Base-by-base conservation (phyloP, 495 filamentous ascomycete species). In the Aspergillus nidulans region DNA sequence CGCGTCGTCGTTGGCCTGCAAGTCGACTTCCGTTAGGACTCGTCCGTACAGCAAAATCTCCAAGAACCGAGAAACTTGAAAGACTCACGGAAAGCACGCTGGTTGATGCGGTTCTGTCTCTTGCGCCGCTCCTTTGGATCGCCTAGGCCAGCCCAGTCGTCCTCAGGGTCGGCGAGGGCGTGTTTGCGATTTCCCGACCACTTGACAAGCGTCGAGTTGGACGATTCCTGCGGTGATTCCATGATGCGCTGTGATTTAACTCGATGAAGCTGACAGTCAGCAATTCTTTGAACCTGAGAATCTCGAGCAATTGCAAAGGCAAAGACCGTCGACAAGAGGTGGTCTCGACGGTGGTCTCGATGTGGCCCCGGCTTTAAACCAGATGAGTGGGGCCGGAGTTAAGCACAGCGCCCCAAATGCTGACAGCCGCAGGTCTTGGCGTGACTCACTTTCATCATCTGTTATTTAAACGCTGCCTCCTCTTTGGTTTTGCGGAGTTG, bases 101-200 rank as follows among this genome's bases (percentile, higher is more conserved):
- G 74, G 50, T 77, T 75, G 16, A 76, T 44, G 12, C 75, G 64
- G 57, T 78, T 78, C 58, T 78, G 75, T 26, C 67, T 56, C 41
- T 66, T 53, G 30, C 74, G 63, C 2, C 76, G 61, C 51, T 77
- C 74, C 36, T 64, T 65, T 2, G 67, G 61, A 45, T 74, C 71
- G 2, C 64, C 65, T 13, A 71, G 40, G 0, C 69, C 73, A 1
- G 64, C 54, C 76, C 76, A 76, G 30, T 73, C 66, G 52, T 78
- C 74, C 12, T 43, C 52, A 7, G 26, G 15, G 3, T 55, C 42
- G 18, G 24, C 45, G 6, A 45, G 34, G 23, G 20, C 10, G 1
- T 28, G 18, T 10, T 13, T n/a, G 32, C 4, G 28, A 9, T 9
- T 12, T 34, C 9, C 30, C 2, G 30, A 32, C 47, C 30, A 49